Evolutionary conservation across 139 green algal genomes (phyloP), one percentile per base, ranked within the genome.

Genomic region (Volvox africanus): DNA sequence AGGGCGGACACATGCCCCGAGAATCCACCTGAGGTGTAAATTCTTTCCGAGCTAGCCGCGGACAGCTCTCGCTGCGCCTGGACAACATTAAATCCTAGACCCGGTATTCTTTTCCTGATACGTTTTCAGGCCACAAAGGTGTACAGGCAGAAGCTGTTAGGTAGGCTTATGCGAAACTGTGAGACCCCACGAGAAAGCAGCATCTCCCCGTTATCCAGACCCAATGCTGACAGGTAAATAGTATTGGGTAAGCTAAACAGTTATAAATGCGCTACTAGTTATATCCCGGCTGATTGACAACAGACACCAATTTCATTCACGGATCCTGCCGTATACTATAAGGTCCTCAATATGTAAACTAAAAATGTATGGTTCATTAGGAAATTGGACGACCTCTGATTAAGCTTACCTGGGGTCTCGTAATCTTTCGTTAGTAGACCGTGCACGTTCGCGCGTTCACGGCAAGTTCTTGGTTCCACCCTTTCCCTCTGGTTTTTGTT

Each of bases 31-130:
- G 61, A 21, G 55, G 30, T 61, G 61, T 32, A 32, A 28, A 67
- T 16, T 33, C 80, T 32, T 88, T 88, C 1, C 82, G 82, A 20
- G 33, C 32, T 35, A 76, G 36, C 6, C 85, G 85, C 3, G 85
- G 86, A 62, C 86, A 90, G 86, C 86, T 90, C 55, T 90, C 86
- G 73, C 86, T 90, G 1, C 86, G 36, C 24, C 86, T 81, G 30
- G 75, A 55, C 75, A 81, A 61, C 11, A 81, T 28, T 2, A 12
- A 2, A 28, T 24, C 5, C 65, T 73, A 28, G 16, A 9, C 65
- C 65, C 16, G 11, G 65, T 73, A 73, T 73, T 73, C 65, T 16
- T 24, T 55, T 24, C 65, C 11, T 11, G 6, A 30, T 28, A 73
- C 2, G 24, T 16, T 73, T 30, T 73, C 21, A 28, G 24, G 65